These are phyloP conservation scores for Plasmodium blacklocki DNA, from an alignment of 169 alveolate genomes.

Conservation along the genomic window DNA sequence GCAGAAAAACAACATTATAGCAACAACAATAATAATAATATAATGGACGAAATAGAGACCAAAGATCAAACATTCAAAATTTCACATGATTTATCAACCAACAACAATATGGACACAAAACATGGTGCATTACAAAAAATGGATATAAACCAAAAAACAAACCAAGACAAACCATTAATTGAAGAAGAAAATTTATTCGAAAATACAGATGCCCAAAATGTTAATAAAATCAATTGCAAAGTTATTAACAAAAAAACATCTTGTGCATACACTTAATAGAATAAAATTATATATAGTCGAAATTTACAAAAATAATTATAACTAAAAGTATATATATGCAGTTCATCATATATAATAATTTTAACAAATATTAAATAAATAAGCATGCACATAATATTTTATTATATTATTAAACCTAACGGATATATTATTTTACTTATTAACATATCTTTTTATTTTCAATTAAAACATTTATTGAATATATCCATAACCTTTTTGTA, in stretches of 20 bases:
- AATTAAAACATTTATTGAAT: no score
- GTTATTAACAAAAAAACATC: conserved; percentile 33
- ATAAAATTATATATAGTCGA: conserved; percentile 3
- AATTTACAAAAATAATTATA: not conserved
- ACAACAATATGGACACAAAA: not conserved
- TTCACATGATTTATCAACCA: not conserved
- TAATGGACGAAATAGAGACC: not conserved
- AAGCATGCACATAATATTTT: no score
- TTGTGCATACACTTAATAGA: conserved; percentile 26
- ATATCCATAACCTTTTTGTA: no score
- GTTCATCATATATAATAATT: not conserved
- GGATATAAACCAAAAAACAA: not conserved
- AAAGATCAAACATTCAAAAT: not conserved
- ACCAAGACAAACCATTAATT: not conserved
- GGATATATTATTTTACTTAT: no score
- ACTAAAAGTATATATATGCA: not conserved
- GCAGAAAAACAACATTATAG: not conserved
- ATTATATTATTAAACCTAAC: no score
- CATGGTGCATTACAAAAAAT: conserved; percentile 2
- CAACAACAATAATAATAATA: not conserved
- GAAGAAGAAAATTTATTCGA: conserved; percentile 3
- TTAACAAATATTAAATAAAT: not conserved
- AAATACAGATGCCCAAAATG: conserved; percentile 22
- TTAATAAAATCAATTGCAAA: conserved; percentile 54
- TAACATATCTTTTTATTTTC: no score